Conservation (phyloP, 495 filamentous ascomycete genomes). For the Oidiodendron maius region DNA sequence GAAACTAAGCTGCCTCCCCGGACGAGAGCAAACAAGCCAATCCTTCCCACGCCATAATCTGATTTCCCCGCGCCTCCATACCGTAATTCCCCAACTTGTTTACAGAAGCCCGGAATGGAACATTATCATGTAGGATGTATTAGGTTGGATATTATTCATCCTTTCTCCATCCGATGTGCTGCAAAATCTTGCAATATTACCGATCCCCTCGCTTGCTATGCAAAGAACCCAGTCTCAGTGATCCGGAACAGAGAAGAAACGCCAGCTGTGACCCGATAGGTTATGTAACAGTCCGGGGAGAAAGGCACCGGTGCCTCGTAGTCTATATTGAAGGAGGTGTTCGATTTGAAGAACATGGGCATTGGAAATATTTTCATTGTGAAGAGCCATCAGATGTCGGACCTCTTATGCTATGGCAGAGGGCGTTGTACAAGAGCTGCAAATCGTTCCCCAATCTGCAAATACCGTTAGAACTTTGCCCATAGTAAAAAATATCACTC, state of each 20-base stretch:
- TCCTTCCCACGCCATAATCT: conserved; percentile 23
- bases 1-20: neutral
- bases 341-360: neutral
- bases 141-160: conserved; percentile 11
- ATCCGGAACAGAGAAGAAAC: conserved; percentile 18
- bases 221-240: conserved; percentile 22
- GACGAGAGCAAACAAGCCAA: conserved; percentile 15
- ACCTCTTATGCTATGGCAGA: neutral
- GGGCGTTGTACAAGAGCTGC: conserved; percentile 29
- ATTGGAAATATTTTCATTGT: neutral
- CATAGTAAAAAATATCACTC: conserved; percentile 10
- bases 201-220: conserved; percentile 26
- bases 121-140: conserved; percentile 25
- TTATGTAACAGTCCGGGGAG: conserved; percentile 23
- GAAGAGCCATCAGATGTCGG: neutral
- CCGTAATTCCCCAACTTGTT: conserved; percentile 17
- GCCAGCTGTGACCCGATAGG: conserved; percentile 20
- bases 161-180: conserved; percentile 10
- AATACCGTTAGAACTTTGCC: conserved; percentile 12
- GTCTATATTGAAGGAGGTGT: conserved; percentile 3
- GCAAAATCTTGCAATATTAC: conserved; percentile 19
- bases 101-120: conserved; percentile 18
- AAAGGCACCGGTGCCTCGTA: conserved; percentile 1
- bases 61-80: conserved; percentile 15
- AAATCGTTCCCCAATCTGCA: conserved; percentile 38